Evolutionary conservation across 225 moss, liverwort and hornwort species (phyloP).

Genomic region (Sphagnum contortum): DNA sequence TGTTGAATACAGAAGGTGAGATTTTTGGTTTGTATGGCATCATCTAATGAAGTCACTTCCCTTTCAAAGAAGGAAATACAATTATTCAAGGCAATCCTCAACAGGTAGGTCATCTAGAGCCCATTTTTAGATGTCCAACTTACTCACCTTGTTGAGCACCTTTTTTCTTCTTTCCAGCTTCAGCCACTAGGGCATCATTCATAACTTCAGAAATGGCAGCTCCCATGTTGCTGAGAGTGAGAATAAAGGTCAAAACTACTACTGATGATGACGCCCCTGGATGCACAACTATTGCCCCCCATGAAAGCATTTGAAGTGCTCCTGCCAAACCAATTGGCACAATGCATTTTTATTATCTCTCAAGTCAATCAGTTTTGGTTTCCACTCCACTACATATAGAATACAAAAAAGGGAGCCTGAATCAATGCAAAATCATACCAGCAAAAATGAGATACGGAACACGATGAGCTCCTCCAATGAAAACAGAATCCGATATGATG

Average conservation of each 20-base stretch:
- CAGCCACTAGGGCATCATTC: slow-evolving; percentile 89
- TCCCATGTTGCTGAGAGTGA: slow-evolving; percentile 76
- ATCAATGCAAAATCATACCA: slow-evolving; percentile 17
- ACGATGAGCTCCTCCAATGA: slow-evolving; percentile 72
- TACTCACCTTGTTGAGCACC: slow-evolving; percentile 55
- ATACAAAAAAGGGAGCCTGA: too few species aligned
- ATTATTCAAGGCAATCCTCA: too few species aligned
- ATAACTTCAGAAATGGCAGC: slow-evolving; percentile 80
- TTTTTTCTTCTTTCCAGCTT: slow-evolving; percentile 55
- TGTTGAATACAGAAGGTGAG: too few species aligned
- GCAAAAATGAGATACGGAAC: slow-evolving; percentile 68
- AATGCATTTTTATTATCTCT: too few species aligned
- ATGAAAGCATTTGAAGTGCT: slow-evolving; percentile 59
- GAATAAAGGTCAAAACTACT: slow-evolving; percentile 43
- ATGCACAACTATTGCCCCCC: slow-evolving; percentile 68
- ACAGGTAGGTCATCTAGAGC: too few species aligned
- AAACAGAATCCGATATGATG: slow-evolving; percentile 65
- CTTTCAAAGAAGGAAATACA: too few species aligned
- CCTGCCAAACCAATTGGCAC: slow-evolving; percentile 19
- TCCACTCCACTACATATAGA: too few species aligned
- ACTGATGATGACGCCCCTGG: slow-evolving; percentile 62
- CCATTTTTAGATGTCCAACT: too few species aligned
- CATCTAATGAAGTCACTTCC: too few species aligned
- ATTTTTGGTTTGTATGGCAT: too few species aligned
- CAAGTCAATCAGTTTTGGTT: too few species aligned